These are phyloP conservation scores for Mortierella hygrophila DNA, from an alignment of 192 early-diverging fungal species.

Conservation along the genomic window DNA sequence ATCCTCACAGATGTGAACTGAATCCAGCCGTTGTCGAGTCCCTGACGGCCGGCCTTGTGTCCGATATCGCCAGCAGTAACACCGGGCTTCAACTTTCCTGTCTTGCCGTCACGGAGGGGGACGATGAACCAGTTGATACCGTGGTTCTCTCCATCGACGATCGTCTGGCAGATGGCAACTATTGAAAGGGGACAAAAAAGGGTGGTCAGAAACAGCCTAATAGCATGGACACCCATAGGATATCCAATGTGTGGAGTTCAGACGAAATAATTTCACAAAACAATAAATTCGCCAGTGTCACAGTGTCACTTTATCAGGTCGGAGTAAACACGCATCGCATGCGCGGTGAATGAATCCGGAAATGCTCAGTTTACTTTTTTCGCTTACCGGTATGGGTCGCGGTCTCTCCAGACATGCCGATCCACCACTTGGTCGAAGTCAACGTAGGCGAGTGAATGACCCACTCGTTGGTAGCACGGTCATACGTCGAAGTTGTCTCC, in stretches of 20 bases:
- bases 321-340: background rate
- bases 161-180: slow-evolving; percentile 68
- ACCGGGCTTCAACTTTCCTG: slow-evolving; percentile 62
- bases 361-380: background rate
- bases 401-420: slow-evolving; percentile 70
- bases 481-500: slow-evolving; percentile 73
- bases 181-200: background rate
- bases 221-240: background rate
- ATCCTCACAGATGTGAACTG: slow-evolving; percentile 66
- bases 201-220: background rate
- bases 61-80: slow-evolving; percentile 70
- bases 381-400: slow-evolving; percentile 67
- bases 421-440: slow-evolving; percentile 75
- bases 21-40: slow-evolving; percentile 77
- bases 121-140: slow-evolving; percentile 76
- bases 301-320: slow-evolving; percentile 1
- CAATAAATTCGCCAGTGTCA: background rate
- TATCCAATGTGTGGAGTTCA: background rate
- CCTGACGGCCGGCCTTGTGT: slow-evolving; percentile 65
- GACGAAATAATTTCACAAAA: background rate
- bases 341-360: background rate
- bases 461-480: slow-evolving; percentile 66
- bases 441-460: slow-evolving; percentile 70
- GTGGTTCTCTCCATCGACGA: slow-evolving; percentile 64
- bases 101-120: slow-evolving; percentile 63